phyloP scores from a whole-genome alignment of 306 rosid species.

The Hippophae rhamnoides region DNA sequence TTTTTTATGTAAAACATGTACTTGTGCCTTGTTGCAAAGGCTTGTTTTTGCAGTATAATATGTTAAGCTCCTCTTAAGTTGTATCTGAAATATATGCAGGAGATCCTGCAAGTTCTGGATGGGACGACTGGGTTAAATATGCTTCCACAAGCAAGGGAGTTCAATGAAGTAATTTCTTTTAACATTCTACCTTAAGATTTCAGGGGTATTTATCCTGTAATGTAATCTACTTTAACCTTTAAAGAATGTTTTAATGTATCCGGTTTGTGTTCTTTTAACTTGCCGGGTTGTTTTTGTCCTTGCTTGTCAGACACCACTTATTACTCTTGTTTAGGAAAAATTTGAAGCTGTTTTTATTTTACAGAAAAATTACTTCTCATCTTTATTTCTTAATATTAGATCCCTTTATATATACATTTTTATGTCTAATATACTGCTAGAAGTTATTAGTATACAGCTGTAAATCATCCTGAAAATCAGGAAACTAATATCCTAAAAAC shows the following conservation, averaged over 20 bases:
- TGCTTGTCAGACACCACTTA: too few relatives aligned
- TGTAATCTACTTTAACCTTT: neutral
- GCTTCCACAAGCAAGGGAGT: slow-evolving; percentile 95
- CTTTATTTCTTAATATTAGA: too few relatives aligned
- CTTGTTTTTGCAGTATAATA: slow-evolving; percentile 4
- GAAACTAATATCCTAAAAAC: too few relatives aligned
- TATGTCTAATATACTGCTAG: too few relatives aligned
- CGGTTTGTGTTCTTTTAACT: neutral
- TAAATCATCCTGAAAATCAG: too few relatives aligned
- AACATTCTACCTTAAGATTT: slow-evolving; percentile 2
- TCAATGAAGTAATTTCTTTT: slow-evolving; percentile 60
- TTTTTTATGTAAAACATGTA: too few relatives aligned
- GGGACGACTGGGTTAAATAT: slow-evolving; percentile 98
- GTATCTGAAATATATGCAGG: slow-evolving; percentile 42
- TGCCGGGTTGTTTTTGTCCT: too few relatives aligned
- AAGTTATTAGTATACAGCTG: too few relatives aligned
- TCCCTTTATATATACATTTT: too few relatives aligned
- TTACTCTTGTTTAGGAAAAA: too few relatives aligned
- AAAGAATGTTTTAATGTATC: neutral
- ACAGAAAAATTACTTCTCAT: too few relatives aligned
- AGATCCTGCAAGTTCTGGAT: slow-evolving; percentile 85
- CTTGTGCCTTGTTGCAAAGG: neutral
- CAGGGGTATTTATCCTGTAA: neutral
- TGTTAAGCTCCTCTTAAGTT: neutral
- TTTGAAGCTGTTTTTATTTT: too few relatives aligned